These are phyloP conservation scores for Phoma herbarum DNA, from an alignment of 2,329 filamentous ascomycete genomes.

Conservation along the genomic window DNA sequence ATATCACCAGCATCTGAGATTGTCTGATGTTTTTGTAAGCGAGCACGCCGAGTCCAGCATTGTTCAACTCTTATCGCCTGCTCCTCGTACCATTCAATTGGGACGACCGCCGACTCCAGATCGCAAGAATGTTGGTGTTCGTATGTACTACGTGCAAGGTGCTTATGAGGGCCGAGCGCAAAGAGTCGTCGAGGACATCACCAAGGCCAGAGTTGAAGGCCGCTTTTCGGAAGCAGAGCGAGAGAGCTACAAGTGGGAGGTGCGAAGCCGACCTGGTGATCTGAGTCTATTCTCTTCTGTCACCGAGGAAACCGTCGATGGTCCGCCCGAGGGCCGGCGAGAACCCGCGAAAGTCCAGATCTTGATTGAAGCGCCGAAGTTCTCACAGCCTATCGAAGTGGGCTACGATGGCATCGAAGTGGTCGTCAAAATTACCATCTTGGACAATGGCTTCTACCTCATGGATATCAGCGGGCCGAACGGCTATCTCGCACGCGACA, in stretches of 20 bases:
- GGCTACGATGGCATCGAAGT: conserved; percentile 71
- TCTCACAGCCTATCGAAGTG: conserved; percentile 62
- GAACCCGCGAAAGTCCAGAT: conserved; percentile 75
- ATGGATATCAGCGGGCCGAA: conserved; percentile 71
- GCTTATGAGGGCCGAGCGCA: conserved; percentile 79
- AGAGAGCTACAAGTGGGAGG: conserved; percentile 81
- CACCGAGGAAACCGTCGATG: conserved; percentile 73
- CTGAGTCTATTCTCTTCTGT: conserved; percentile 70
- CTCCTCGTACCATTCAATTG: conserved; percentile 35
- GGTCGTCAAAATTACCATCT: conserved; percentile 68
- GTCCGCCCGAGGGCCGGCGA: conserved; percentile 69
- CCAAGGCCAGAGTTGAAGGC: conserved; percentile 85
- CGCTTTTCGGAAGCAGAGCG: conserved; percentile 85
- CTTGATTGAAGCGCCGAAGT: conserved; percentile 74
- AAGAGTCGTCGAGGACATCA: conserved; percentile 83
- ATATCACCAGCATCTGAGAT: conserved; percentile 76
- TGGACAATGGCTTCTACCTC: conserved; percentile 64
- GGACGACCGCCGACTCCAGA: conserved; percentile 47
- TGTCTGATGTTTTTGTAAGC: conserved; percentile 76
- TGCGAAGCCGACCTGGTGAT: conserved; percentile 70
- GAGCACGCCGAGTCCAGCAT: conserved; percentile 68
- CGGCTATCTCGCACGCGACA: conserved; percentile 76
- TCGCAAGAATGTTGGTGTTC: conserved; percentile 40
- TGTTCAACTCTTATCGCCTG: conserved; percentile 72
- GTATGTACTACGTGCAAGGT: conserved; percentile 73